phyloP scores from a whole-genome alignment of 306 rosid species.

The Trifolium subterraneum region DNA sequence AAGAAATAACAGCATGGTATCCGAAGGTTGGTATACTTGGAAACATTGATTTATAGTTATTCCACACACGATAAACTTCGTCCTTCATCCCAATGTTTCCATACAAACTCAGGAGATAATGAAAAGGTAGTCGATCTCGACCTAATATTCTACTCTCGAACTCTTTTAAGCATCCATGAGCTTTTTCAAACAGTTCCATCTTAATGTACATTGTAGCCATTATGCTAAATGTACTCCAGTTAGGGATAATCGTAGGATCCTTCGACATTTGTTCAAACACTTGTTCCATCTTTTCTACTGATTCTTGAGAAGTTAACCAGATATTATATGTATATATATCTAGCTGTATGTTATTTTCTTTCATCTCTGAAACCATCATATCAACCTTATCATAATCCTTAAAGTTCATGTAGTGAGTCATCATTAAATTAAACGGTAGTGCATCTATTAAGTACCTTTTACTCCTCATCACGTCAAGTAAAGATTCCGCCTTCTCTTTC shows the following conservation, averaged over 20 bases:
- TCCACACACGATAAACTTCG: constrained; percentile 87
- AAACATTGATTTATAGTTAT: constrained; percentile 65
- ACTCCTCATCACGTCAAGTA: constrained; percentile 74
- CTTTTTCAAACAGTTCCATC: constrained; percentile 73
- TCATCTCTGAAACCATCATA: constrained; percentile 76
- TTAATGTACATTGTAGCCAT: constrained; percentile 89
- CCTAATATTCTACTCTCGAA: constrained; percentile 81
- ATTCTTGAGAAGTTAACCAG: constrained; percentile 87
- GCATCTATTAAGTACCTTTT: constrained; percentile 69
- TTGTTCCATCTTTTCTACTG: constrained; percentile 76
- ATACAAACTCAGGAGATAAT: constrained; percentile 83
- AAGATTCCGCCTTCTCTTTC: constrained; percentile 79
- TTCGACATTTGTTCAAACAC: constrained; percentile 76
- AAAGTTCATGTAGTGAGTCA: constrained; percentile 90
- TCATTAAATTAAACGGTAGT: constrained; percentile 92
- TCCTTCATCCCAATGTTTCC: constrained; percentile 80
- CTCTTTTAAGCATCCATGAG: constrained; percentile 77
- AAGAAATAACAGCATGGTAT: constrained; percentile 75
- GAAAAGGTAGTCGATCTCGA: constrained; percentile 84
- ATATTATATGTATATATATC: constrained; percentile 90
- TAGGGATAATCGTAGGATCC: constrained; percentile 71
- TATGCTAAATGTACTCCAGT: constrained; percentile 90
- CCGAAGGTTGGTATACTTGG: constrained; percentile 86
- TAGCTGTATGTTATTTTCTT: constrained; percentile 59
- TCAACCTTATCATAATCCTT: constrained; percentile 83